phyloP scores from a whole-genome alignment of 2,329 filamentous ascomycete species.

The Hyphodiscus sp. region DNA sequence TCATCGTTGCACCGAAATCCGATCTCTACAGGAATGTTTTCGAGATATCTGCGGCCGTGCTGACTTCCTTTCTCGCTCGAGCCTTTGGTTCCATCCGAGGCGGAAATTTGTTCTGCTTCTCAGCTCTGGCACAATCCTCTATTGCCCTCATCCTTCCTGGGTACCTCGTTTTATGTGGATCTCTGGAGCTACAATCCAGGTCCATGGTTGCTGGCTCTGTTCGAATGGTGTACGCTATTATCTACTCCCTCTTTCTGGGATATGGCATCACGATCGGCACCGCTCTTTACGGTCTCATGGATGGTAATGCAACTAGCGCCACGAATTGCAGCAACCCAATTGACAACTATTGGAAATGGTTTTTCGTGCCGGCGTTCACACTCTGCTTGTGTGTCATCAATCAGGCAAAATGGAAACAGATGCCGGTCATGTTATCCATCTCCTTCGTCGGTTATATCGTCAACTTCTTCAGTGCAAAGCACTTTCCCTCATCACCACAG shows the following conservation, averaged over 20 bases:
- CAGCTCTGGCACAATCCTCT: conserved; percentile 56
- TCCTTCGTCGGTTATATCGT: conserved; percentile 68
- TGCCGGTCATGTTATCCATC: conserved; percentile 70
- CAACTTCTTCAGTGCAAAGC: conserved; percentile 63
- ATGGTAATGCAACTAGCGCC: conserved; percentile 39
- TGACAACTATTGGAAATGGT: conserved; percentile 51
- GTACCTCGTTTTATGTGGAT: conserved; percentile 53
- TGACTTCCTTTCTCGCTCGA: conserved; percentile 56
- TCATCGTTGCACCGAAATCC: conserved; percentile 62
- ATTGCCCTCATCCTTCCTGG: conserved; percentile 62
- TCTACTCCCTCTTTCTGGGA: conserved; percentile 51
- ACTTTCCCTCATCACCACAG: conserved; percentile 64
- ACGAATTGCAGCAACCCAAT: conserved; percentile 42
- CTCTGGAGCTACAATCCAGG: conserved; percentile 48
- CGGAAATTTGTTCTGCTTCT: conserved; percentile 54
- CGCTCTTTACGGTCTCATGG: conserved; percentile 46
- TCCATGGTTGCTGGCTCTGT: conserved; percentile 50
- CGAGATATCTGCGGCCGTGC: conserved; percentile 53
- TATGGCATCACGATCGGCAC: conserved; percentile 53
- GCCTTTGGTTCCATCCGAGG: conserved; percentile 53
- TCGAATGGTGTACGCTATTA: conserved; percentile 52
- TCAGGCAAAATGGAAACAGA: conserved; percentile 75
- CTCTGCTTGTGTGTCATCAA: conserved; percentile 70
- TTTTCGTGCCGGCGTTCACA: conserved; percentile 69
- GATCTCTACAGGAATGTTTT: conserved; percentile 63